A percentile compares a stretch with the other conserved stretches of the same genome.
phyloP scores from a whole-genome alignment of 176 grass and related monocot genomes.

The Eremochloa ophiuroides region DNA sequence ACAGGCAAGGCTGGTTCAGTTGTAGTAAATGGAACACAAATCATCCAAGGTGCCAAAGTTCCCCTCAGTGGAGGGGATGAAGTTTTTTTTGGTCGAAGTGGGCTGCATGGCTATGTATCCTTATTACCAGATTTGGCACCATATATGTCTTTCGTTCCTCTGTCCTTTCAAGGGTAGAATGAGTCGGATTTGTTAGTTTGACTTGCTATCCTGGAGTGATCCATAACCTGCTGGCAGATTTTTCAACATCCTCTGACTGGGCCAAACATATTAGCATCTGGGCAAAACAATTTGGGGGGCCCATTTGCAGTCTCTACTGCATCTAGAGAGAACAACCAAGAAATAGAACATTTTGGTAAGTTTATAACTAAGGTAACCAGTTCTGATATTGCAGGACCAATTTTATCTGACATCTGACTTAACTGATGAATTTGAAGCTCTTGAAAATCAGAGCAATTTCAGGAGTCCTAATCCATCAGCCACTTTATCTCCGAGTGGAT shows the following conservation, averaged over 20 bases:
- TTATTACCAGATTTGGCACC: conserved; percentile 20
- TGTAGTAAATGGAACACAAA: conserved; percentile 47
- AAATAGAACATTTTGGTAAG: conserved; percentile 10
- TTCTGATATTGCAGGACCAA: conserved; percentile 18
- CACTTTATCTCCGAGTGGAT: conserved; percentile 17
- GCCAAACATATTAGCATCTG: no score
- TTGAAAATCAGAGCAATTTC: conserved; percentile 40
- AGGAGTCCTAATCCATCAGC: conserved; percentile 16
- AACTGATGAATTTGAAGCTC: conserved; percentile 35
- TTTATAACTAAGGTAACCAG: conserved; percentile 26
- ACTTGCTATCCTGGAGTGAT: background rate
- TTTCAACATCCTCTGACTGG: conserved; percentile 52
- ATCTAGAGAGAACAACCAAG: conserved; percentile 16
- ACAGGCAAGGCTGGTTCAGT: conserved; percentile 50
- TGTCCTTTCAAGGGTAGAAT: conserved; percentile 2
- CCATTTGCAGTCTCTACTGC: background rate
- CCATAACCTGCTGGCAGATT: conserved; percentile 47
- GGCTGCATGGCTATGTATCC: conserved; percentile 73
- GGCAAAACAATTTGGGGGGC: no score
- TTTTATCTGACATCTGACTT: conserved; percentile 37
- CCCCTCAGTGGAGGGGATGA: conserved; percentile 60
- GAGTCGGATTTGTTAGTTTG: conserved; percentile 1
- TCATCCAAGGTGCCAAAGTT: conserved; percentile 21
- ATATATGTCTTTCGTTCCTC: conserved; percentile 1
- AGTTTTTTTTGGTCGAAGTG: conserved; percentile 35